Evolutionary conservation across 208 protist genomes (phyloP).

Genomic region (Trypanosoma cruzi): DNA sequence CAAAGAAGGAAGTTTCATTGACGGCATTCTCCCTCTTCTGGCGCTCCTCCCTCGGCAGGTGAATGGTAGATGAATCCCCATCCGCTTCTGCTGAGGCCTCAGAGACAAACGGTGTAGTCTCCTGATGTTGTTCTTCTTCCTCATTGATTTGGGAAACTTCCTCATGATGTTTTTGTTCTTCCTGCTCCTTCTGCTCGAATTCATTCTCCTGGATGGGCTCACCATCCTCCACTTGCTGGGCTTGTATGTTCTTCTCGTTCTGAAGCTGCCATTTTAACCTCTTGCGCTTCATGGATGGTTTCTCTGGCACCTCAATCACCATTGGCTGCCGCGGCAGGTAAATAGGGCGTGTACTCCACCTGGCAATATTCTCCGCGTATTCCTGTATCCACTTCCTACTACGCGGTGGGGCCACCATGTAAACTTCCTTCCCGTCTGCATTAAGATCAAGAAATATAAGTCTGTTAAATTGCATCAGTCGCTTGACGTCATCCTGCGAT

Average conservation of each 20-base stretch:
- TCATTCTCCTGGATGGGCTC: neutral
- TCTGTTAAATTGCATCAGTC: slow-evolving; percentile 21
- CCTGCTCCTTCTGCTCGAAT: neutral
- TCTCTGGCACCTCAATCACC: slow-evolving; percentile 25
- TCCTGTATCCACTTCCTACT: slow-evolving; percentile 21
- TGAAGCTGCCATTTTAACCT: neutral
- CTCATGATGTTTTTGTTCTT: neutral
- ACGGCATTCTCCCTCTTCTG: neutral
- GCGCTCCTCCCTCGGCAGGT: neutral
- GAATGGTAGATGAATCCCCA: neutral
- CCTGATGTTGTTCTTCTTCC: neutral
- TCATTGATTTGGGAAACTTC: neutral
- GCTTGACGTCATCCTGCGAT: slow-evolving; percentile 12
- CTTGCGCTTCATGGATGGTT: neutral
- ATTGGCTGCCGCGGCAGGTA: slow-evolving; percentile 27
- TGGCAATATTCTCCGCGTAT: neutral
- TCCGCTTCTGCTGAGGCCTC: neutral
- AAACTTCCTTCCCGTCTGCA: slow-evolving; percentile 13
- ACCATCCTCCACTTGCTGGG: neutral
- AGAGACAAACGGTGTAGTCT: neutral
- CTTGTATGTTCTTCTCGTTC: neutral
- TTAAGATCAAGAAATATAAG: slow-evolving; percentile 27
- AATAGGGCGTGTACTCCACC: neutral
- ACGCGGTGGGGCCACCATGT: slow-evolving; percentile 17
- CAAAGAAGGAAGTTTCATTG: neutral